Percentiles rank a stretch among this genome's conserved stretches.
Evolutionary conservation across 73 alveolate genomes (phyloP).

Genomic region (Tetrahymena thermophila): DNA sequence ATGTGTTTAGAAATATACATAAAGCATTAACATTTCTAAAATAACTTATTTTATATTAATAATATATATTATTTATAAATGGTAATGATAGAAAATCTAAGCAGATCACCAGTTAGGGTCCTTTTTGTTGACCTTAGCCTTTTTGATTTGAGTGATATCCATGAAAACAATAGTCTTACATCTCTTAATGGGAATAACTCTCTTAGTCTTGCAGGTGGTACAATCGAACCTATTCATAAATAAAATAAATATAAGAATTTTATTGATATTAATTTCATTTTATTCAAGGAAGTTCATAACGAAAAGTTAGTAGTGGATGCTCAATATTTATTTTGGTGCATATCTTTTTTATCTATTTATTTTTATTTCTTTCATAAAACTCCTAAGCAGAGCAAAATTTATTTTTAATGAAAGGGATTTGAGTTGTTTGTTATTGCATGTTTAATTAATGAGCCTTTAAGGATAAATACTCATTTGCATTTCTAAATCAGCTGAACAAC

Average conservation of each 20-base stretch:
- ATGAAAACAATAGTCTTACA: constrained; percentile 94
- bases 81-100: not conserved
- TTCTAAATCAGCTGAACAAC: too few species aligned
- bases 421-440: too few species aligned
- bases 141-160: constrained; percentile 41
- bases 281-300: not conserved
- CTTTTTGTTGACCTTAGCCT: constrained; percentile 4
- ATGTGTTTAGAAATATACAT: not conserved
- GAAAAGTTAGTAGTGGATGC: not conserved
- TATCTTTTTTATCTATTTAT: not conserved
- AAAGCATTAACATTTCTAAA: not conserved
- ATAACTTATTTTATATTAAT: not conserved
- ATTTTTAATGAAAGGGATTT: too few species aligned
- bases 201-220: constrained; percentile 80
- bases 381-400: too few species aligned
- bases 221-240: constrained; percentile 69
- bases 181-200: constrained; percentile 78
- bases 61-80: not conserved
- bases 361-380: too few species aligned
- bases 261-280: not conserved
- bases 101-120: constrained; percentile 4
- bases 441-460: too few species aligned
- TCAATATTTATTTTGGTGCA: not conserved
- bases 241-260: not conserved
- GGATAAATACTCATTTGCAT: too few species aligned